Evolutionary conservation across 768 basidiomycete genomes (phyloP), one percentile per base, ranked within the genome.

Genomic region (Boletus speciosus): DNA sequence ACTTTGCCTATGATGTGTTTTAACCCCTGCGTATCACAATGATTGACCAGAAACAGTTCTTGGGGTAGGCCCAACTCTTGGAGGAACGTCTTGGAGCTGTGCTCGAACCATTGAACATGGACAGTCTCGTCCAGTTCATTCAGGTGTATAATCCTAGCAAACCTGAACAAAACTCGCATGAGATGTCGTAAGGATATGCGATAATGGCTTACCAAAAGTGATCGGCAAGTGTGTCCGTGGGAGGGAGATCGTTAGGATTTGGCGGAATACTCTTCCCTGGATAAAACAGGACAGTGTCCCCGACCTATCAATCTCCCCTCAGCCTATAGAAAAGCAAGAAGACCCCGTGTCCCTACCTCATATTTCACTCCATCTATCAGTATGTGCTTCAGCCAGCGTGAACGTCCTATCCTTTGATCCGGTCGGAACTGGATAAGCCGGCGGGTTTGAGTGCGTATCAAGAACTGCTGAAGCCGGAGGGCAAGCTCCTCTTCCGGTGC

Each of bases 41-140:
- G 62, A 2, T 82, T 68, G 29, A 77, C 77, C 5, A 87, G 66
- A 63, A 85, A 90, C 0, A 93, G 64, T 58, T 93, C 88, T 51
- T 82, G 83, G 0, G 80, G 72, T 52, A 86, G 71, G 0, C 78
- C 79, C 14, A 90, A 67, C 55, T 89, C 83, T 29, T 76, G 72
- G 27, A 90, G 64, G n/a, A 81, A 65, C 0, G 83, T 86, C 51
- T 80, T 77, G 0, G 81, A 79, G 0, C 82, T 80, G 61, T 92
- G 90, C 49, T 86, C 79, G 29, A 87, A 80, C 88, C 88, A 93
- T 34, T 83, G 87, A 10, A 88, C 69, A 66, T 93, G 90, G 1
- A 80, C 78, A 2, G 54, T 68, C 49, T 76, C 68, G 5, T 70
- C 54, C 15, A 74, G 68, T 34, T 73, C 69, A 15, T 77, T 66